Evolutionary conservation across 2,329 filamentous ascomycete species (phyloP).

Genomic region (Beauveria rudraprayagi): DNA sequence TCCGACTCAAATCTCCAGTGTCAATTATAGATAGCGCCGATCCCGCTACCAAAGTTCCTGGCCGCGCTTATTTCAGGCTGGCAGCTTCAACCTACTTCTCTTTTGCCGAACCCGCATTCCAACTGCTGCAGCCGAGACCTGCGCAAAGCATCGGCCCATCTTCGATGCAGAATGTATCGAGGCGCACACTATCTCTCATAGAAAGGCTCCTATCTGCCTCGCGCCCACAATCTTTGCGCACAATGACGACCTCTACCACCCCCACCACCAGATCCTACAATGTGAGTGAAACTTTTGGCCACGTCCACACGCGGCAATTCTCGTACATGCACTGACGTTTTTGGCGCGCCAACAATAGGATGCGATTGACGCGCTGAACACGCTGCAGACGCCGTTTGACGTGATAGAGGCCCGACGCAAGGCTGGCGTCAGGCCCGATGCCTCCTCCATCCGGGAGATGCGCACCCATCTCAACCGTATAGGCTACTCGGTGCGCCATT

Average conservation of each 20-base stretch:
- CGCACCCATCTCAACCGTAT: slow-evolving; percentile 66
- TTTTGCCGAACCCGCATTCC: not conserved
- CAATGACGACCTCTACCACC: slow-evolving; percentile 17
- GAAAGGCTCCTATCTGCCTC: slow-evolving; percentile 11
- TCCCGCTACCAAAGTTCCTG: not conserved
- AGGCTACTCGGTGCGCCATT: slow-evolving; percentile 54
- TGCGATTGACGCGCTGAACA: slow-evolving; percentile 78
- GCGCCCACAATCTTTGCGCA: not conserved
- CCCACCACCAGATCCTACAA: slow-evolving; percentile 27
- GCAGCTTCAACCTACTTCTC: not conserved
- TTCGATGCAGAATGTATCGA: slow-evolving; percentile 27
- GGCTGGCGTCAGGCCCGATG: slow-evolving; percentile 63
- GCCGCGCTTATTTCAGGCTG: not conserved
- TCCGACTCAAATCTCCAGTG: not conserved
- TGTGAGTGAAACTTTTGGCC: slow-evolving; percentile 16
- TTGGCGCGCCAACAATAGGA: slow-evolving; percentile 45
- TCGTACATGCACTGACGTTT: not conserved
- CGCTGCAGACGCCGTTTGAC: slow-evolving; percentile 80
- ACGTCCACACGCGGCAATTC: not conserved
- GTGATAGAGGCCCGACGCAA: slow-evolving; percentile 71
- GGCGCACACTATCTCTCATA: slow-evolving; percentile 20
- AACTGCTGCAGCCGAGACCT: not conserved
- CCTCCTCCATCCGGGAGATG: slow-evolving; percentile 68
- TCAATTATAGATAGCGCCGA: not conserved
- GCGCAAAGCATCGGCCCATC: not conserved